Evolutionary conservation across 495 filamentous ascomycete genomes (phyloP), one percentile per base, ranked within the genome.

Genomic region (Tetracladium setigerum): DNA sequence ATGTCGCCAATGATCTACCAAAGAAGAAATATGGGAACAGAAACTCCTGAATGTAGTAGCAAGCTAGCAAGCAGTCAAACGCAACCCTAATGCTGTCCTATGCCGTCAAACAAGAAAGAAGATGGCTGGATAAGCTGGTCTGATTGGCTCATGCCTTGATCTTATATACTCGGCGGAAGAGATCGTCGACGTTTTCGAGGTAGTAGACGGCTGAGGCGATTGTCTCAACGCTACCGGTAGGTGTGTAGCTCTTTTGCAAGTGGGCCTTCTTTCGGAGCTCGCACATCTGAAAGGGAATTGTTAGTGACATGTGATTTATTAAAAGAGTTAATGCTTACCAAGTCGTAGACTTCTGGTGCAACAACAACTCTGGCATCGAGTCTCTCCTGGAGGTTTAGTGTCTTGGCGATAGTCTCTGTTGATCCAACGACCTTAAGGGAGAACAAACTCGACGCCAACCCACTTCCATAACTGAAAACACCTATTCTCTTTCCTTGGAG

Each of bases 391-490:
- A 98, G 70, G 64, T 95, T 78, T 16, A 97, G 64, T 53, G 83
- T 82, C 76, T 89, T 78, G 53, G 75, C 69, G 49, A 98, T 86
- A 48, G 73, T 65, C 42, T 82, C 81, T 38, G 84, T 84, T 67
- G 81, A 83, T 46, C 90, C 89, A 39, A 77, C 77, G 45, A 97
- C 73, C 67, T 81, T 89, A 58, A 92, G 69, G 24, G 87, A 92
- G 73, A 95, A 91, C 73, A 98, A 76, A 58, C 83, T 90, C 49
- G 83, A 78, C 33, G 92, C 92, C 45, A 98, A 76, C 49, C 92
- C 92, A 61, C 84, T 90, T 54, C 92, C 92, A 71, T 97, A 98
- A 67, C 82, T 88, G 81, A 97, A 98, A 56, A 98, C 69, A 52
- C 73, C 92, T 56, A 98, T 75, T 46, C 87, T 81, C 83, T 94